These are phyloP conservation scores for Chaetoscypha palmicola DNA, from an alignment of 2,329 filamentous ascomycete species.

Conservation along the genomic window DNA sequence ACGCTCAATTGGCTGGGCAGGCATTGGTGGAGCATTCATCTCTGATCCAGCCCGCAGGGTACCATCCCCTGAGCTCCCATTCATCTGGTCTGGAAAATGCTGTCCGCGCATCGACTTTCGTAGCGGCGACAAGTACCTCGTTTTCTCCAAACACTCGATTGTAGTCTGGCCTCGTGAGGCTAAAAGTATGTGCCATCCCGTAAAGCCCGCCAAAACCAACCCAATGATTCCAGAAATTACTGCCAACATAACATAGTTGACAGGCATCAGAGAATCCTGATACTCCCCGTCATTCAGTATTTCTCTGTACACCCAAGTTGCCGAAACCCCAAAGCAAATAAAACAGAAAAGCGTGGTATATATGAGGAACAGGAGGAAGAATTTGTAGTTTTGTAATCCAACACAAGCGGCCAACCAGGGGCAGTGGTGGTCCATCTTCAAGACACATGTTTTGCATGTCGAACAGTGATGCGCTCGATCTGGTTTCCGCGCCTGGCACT, in stretches of 20 bases:
- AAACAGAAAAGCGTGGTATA: conserved; percentile 86
- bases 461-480: conserved; percentile 97
- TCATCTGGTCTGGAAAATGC: conserved; percentile 44
- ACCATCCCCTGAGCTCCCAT: conserved; percentile 48
- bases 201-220: conserved; percentile 82
- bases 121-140: conserved; percentile 79
- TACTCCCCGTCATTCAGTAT: conserved; percentile 64
- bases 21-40: conserved; percentile 12
- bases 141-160: conserved; percentile 94
- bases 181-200: conserved; percentile 82
- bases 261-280: conserved; percentile 70
- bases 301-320: conserved; percentile 78
- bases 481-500: conserved; percentile 89
- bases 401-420: conserved; percentile 97
- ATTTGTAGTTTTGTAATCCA: conserved; percentile 89
- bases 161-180: conserved; percentile 78
- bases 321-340: conserved; percentile 69
- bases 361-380: conserved; percentile 84
- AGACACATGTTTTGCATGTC: conserved; percentile 83
- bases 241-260: conserved; percentile 84
- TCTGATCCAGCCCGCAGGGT: conserved; percentile 76
- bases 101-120: conserved; percentile 62
- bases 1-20: conserved; percentile 1
- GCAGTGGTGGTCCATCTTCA: conserved; percentile 99
- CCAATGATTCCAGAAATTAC: conserved; percentile 89